Evolutionary conservation across 805 yeast species (phyloP), one percentile per base, ranked within the genome.

Genomic region (Yarrowia bubula): DNA sequence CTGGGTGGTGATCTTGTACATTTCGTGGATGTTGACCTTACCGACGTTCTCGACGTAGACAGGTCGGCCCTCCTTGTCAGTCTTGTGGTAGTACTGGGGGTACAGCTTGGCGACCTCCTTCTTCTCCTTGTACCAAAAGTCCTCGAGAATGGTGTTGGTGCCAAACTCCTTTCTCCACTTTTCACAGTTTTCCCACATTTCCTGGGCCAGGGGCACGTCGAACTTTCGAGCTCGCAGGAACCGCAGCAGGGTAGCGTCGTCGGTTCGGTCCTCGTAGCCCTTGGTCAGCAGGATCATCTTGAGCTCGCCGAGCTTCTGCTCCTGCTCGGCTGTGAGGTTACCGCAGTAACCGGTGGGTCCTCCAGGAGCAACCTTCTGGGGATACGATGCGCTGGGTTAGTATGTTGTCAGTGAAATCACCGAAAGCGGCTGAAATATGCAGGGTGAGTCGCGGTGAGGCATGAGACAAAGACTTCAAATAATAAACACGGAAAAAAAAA

Each of bases 41-140:
- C 99, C 98, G 69, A 95, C 83, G 75, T 93, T 96, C 81, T 95
- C 99, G 72, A 88, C 82, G 79, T 95, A 95, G 55, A 92, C 88
- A 7, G 99, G 99, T 75, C 99, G 88, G 61, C 99, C 99, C 69
- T 95, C 99, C 73, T 83, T 90, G 77, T 95, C 99, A 38, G 93
- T 90, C 80, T 95, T 92, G 80, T 95, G 98, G 77, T 95, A 95
- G 79, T 92, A 95, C 79, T 92, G 98, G 39, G 99, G 99, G 77
- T 95, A 95, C 77, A 81, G 88, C 70, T 85, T 82, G 67, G 97
- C 97, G 69, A 92, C 97, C 61, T 84, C 76, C 32, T 95, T 89
- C 79, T 95, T 95, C 80, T 95, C 99, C n/a, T 84, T 86, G 79
- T 93, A 95, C 68, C 89, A 86, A 83, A 93, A 95, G 75, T 91